phyloP scores from a whole-genome alignment of 176 grass and related monocot species.

The Ampelocalamus luodianensis region DNA sequence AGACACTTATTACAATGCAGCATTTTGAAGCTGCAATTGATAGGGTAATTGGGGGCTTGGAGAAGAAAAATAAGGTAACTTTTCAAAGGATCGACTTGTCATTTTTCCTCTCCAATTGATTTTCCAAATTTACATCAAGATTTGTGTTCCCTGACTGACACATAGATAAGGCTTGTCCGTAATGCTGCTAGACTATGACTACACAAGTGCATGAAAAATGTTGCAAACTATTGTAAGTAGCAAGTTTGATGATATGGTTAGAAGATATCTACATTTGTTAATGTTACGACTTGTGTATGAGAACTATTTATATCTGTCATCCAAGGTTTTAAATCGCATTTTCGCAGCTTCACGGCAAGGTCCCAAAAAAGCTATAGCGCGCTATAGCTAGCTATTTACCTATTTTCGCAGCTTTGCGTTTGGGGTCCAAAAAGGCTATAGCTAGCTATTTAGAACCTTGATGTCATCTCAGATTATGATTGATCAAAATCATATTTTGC shows the following conservation, averaged over 20 bases:
- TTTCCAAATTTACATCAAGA: not conserved
- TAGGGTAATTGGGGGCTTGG: slow-evolving; percentile 86
- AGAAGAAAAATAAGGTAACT: slow-evolving; percentile 97
- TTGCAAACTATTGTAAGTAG: not conserved
- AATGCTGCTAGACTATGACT: not conserved
- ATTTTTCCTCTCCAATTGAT: not conserved
- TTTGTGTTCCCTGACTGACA: not conserved
- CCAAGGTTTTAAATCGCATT: too few species aligned
- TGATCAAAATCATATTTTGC: not conserved
- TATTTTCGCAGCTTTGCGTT: too few species aligned
- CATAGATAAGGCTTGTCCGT: not conserved
- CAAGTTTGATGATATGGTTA: not conserved
- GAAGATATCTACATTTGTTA: not conserved
- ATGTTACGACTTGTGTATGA: not conserved
- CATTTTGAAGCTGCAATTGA: slow-evolving; percentile 94
- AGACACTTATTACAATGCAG: slow-evolving; percentile 66
- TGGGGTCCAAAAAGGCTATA: too few species aligned
- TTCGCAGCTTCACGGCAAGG: too few species aligned
- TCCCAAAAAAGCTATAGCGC: too few species aligned
- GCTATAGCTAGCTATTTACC: too few species aligned
- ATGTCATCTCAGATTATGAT: slow-evolving; percentile 7
- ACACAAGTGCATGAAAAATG: not conserved
- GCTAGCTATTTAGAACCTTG: too few species aligned
- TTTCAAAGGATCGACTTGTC: not conserved
- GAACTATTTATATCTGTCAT: not conserved